These are phyloP conservation scores for Salmacisia buchloeana DNA, from an alignment of 1,284 basidiomycete species.

Conservation along the genomic window DNA sequence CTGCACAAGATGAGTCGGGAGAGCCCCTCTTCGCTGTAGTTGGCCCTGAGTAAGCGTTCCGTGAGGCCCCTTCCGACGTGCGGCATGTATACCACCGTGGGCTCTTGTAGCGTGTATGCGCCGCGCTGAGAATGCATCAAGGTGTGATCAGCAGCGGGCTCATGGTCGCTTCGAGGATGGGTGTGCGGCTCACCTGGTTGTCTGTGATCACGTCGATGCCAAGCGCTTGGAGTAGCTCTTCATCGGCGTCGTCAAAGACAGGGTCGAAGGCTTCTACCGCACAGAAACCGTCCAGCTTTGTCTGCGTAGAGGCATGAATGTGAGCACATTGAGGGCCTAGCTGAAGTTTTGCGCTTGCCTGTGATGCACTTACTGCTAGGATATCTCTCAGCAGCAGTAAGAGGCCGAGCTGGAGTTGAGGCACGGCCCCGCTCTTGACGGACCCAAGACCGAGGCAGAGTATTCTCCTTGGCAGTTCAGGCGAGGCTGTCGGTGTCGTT, in stretches of 20 bases:
- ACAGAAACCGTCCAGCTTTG: not conserved
- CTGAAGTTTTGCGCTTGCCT: no score
- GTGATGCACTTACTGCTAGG: not conserved
- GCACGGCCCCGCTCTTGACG: not conserved
- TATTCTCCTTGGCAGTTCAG: not conserved
- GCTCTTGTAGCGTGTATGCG: not conserved
- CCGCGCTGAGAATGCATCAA: not conserved
- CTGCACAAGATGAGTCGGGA: not conserved
- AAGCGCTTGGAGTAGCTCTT: not conserved
- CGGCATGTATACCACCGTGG: conserved; percentile 2
- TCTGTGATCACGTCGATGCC: not conserved
- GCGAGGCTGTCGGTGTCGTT: not conserved
- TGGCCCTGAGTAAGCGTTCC: not conserved
- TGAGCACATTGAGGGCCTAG: not conserved
- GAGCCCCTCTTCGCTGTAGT: not conserved
- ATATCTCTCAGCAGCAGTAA: not conserved
- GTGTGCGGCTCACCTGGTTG: not conserved
- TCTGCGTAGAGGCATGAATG: not conserved
- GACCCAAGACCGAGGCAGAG: conserved; percentile 2
- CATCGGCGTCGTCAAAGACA: not conserved
- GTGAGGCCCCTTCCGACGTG: not conserved
- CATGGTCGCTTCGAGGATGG: no score
- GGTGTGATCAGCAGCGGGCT: not conserved
- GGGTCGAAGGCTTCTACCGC: not conserved
- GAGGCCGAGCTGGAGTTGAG: not conserved